Evolutionary conservation across 805 yeast genomes (phyloP), one percentile per base, ranked within the genome.

Genomic region (Saccharomycopsis guyanensis): DNA sequence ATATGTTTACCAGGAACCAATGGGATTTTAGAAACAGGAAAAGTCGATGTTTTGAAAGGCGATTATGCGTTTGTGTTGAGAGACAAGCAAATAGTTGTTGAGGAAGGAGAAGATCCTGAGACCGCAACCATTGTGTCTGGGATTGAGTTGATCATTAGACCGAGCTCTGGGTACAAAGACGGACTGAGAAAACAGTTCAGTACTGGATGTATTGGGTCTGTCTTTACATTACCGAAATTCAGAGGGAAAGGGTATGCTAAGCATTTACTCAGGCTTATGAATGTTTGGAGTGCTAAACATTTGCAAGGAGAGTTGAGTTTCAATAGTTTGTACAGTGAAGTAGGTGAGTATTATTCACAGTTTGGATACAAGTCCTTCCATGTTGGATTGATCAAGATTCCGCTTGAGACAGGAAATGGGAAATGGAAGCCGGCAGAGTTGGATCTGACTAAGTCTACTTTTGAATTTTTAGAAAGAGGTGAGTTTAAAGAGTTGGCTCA

Each of bases 241-340:
- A 70, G 88, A 43, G 70, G 73, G 12, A 71, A 70, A 50, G 82
- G 84, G 2, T 77, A 75, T 55, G 84, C 83, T 0, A 59, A 59
- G 5, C 45, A 47, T 23, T 71, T 80, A 80, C 62, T 80, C 38
- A 47, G 47, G 12, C 23, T 32, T 8, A 3, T 38, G 10, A 46
- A 46, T 33, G 24, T 16, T 3, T 46, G 50, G 50, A 18, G 46
- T 36, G 43, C 15, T 10, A 40, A 46, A 20, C 37, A 47, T 36
- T 53, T 76, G 32, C 62, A 66, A 45, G 53, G 60, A 40, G 53
- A 57, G 7, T 57, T 63, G 18, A 50, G 60, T 19, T 58, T 71
- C 13, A 60, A 70, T 32, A 66, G 68, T 35, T 68, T 86, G 43
- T 86, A 85, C 69, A 81, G 91, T 51, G 93, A 81, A 41, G 76